Base-by-base conservation (phyloP, 2,329 filamentous ascomycete species). In the Pseudocercospora fijiensis region DNA sequence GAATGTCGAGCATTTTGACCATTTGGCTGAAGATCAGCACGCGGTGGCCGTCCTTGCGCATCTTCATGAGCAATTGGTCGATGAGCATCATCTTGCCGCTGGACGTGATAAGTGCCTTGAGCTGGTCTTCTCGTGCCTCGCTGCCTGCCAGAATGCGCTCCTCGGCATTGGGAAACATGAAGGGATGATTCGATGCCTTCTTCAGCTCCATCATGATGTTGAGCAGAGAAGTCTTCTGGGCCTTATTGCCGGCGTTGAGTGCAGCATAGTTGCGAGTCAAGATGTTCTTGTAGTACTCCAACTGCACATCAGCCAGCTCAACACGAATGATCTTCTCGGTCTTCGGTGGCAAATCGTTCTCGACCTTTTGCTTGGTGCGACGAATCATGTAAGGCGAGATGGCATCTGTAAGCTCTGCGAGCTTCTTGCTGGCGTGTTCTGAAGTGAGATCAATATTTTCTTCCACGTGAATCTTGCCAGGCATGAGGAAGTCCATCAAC, bases 141-240 rank as follows among this genome's bases (percentile, higher is more conserved):
- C 89, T 92, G 13, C 91, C 92, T 37, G 70, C 75, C 57, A 98
- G 79, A 11, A 98, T 91, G 70, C 90, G 91, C 63, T 96, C 91
- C 75, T 99, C 95, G 2, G 92, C 94, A 67, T 92, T 93, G 2
- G 91, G 90, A 71, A 99, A 98, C 89, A 99, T 96, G 80, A 97
- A 96, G 0, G 95, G 94, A 75, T 99, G 95, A 73, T 99, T 99
- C 80, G 94, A 98, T 76, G 95, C 92, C 78, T 99, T 99, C 82
- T 99, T 99, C 73, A 99, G 79, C 77, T 99, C 95, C 95, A 99
- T 99, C 87, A 99, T 97, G 76, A 99, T 95, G 78, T 99, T 99
- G 67, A 99, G 82, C 13, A 99, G 81, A 0, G 94, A 98, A 70
- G 96, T 94, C 78, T 96, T 98, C 76, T 96, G 91, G 5, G 94